Base-by-base conservation (phyloP, 2,329 filamentous ascomycete genomes). In the Fusarium longipes region DNA sequence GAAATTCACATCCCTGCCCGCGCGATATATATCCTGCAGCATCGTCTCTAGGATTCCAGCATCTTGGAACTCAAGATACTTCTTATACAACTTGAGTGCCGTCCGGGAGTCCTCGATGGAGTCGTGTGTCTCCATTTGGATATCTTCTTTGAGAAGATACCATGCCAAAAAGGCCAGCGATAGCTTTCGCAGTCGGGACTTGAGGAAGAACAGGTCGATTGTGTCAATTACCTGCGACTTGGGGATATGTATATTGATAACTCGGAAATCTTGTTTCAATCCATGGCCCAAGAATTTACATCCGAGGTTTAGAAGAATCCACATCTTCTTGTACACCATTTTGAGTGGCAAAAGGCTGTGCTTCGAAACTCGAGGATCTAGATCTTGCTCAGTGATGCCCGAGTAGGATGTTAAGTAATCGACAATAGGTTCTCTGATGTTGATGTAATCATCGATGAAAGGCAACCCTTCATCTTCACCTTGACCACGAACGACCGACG, bases 401-500 rank as follows among this genome's bases (percentile, higher is more conserved):
- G 95, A 98, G 81, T 93, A 98, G 42, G 91, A 90, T 0, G 96
- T 99, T 35, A 99, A 84, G 76, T 98, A 97, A 80, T 99, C 96
- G 59, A 98, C 92, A 24, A 99, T 93, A 1, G 91, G 90, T 75
- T 98, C 96, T 62, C 90, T 90, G 73, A 96, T 95, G 30, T 89
- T 89, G 65, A 99, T 97, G 77, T 99, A 99, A 79, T 99, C 96
- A 75, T 99, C 96, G 67, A 99, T 96, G 75, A 98, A 98, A 0
- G 96, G 93, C 1, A 90, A 78, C 1, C 93, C 93, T 76, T 96
- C 93, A 36, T 91, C 82, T 66, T 90, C 85, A 20, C 93, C 95
- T 50, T 87, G 81, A 1, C 94, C 94, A 24, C 96, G 88, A 14
- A 98, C 86, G 2, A 97, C 93, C 1, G 94, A 98, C 3, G 96